Evolutionary conservation across 495 filamentous ascomycete genomes (phyloP).

Genomic region (Poronia punctata): DNA sequence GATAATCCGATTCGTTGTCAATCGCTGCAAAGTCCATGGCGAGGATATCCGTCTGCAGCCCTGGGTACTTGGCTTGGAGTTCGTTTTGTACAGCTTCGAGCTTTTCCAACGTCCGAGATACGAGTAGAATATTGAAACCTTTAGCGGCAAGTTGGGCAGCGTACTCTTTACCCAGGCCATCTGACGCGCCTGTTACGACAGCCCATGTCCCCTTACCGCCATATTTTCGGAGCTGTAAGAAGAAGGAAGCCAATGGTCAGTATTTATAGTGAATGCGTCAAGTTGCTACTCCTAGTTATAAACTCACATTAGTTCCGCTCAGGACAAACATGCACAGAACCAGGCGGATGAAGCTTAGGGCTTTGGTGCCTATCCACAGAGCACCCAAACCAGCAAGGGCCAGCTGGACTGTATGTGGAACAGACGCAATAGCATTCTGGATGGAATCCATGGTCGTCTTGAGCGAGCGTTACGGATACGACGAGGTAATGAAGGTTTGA

Average conservation of each 20-base stretch:
- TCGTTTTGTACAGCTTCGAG: conserved; percentile 69
- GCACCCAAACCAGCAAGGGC: conserved; percentile 48
- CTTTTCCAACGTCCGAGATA: conserved; percentile 90
- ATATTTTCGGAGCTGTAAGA: conserved; percentile 71
- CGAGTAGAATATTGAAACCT: conserved; percentile 87
- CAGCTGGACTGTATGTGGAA: conserved; percentile 32
- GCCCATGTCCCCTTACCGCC: conserved; percentile 92
- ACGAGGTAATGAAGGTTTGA: neutral
- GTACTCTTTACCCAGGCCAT: conserved; percentile 96
- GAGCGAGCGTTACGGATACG: neutral
- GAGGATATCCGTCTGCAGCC: conserved; percentile 63
- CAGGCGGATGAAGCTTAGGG: conserved; percentile 56
- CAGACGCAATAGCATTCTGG: conserved; percentile 24
- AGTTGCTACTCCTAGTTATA: neutral
- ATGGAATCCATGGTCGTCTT: conserved; percentile 29
- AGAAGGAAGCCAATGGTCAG: neutral
- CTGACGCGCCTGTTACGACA: conserved; percentile 89
- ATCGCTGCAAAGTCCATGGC: conserved; percentile 81
- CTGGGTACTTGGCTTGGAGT: conserved; percentile 58
- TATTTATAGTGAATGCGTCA: conserved; percentile 1
- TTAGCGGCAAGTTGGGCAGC: conserved; percentile 81
- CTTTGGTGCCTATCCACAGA: conserved; percentile 48
- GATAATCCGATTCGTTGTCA: conserved; percentile 70
- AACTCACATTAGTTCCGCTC: conserved; percentile 49
- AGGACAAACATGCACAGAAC: conserved; percentile 73